Evolutionary conservation across 192 early-diverging fungal species (phyloP), one percentile per base, ranked within the genome.

Genomic region (Backusella luteola): DNA sequence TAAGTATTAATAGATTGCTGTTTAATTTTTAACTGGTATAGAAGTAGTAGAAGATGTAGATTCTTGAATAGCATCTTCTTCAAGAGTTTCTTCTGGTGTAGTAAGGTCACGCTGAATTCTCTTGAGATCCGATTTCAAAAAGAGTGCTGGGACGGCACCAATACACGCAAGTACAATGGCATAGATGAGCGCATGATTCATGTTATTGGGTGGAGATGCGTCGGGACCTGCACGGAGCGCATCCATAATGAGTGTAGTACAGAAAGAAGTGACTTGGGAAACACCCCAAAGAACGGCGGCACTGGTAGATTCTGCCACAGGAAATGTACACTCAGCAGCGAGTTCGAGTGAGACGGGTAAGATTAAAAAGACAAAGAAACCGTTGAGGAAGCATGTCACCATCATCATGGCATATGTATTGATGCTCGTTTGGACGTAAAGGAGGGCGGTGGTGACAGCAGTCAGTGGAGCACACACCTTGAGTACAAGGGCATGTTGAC

Each of bases 311-410:
- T 81, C 80, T 0, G 80, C 68, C 0, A 81, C 76, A 9, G 80
- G 80, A 26, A 78, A 81, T 8, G 80, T 78, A 78, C 80, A 75
- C 52, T 81, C 80, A 12, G 66, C 77, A 1, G 80, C 76, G 23
- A 81, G 39, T 52, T 81, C 80, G 4, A 81, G 38, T 12, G 69
- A 78, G 0, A 78, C 56, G 21, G 80, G 74, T 0, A 81, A 6
- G 0, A 81, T 34, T 19, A 66, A 56, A 44, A 74, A 78, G 6
- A 77, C 67, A 69, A 81, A 75, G n/a, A 81, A 75, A 1, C 80
- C 80, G 17, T 77, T 78, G 6, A 73, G 19, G 8, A 75, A 46
- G 29, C 76, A 77, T 7, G 80, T 73, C 17, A 71, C 36, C 69
- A 77, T 44, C 17, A 81, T 38, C 9, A 81, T 73, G 17, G 46